Evolutionary conservation across 1,139 yeast species (phyloP), one percentile per base, ranked within the genome.

Genomic region (Pichia cactophila): DNA sequence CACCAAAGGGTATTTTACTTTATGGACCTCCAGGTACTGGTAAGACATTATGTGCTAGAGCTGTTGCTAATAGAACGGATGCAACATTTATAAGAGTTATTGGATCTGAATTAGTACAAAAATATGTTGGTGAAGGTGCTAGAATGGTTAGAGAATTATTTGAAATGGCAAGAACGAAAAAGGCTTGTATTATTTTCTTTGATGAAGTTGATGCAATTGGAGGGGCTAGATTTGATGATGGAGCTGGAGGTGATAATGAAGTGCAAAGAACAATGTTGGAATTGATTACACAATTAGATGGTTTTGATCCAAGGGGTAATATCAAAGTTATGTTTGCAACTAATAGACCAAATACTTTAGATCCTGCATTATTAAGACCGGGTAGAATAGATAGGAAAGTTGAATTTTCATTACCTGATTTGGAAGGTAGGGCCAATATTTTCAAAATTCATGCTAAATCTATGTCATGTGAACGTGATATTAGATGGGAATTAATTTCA

Each of bases 11-110:
- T 64, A 89, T 92, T 57, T 73, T 92, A 60, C 74, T 92, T 49
- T 92, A 92, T 66, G 98, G 98, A 0, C 98, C 98, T 17, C 98
- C 98, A 45, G 98, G 98, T 61, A 92, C 98, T 1, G 98, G 98
- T 68, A 92, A 92, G 67, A 92, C 98, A 0, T 73, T 92, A 52
- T 92, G 97, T 74, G 98, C 98, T 0, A 79, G 98, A 64, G 98
- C 98, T 1, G 98, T 92, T 28, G 98, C 98, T 47, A 92, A 92
- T 68, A 82, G 98, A 73, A 92, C 98, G 2, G 98, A 92, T 69
- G 98, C 98, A 35, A 92, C 98, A 0, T 92, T 92, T 62, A 92
- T 92, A 58, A 81, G 98, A 64, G 98, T 92, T 49, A 92, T 92
- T 72, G 98, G 98, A 6, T 89, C 97, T 0, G 98, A 92, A 70